A percentile compares a stretch with the other conserved stretches of the same genome.
These are phyloP conservation scores for Podospora pseudocomata DNA, from an alignment of 495 filamentous ascomycete species.

Conservation along the genomic window DNA sequence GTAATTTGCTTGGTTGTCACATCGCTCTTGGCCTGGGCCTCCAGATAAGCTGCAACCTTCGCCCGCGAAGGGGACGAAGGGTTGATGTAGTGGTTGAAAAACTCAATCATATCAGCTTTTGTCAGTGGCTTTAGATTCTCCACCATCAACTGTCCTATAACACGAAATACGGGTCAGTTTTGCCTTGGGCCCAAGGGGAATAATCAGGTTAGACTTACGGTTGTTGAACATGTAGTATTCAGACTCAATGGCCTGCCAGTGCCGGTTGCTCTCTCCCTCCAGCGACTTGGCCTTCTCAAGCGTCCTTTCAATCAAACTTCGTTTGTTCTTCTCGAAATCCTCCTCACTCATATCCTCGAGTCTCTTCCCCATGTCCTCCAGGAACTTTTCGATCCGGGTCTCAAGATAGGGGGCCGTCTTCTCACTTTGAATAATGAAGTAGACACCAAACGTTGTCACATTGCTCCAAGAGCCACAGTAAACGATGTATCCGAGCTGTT, in stretches of 20 bases:
- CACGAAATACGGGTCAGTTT: slow-evolving; percentile 12
- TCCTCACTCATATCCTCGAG: slow-evolving; percentile 74
- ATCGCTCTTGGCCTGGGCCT: slow-evolving; percentile 60
- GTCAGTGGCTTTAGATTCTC: slow-evolving; percentile 67
- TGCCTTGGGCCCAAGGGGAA: neutral
- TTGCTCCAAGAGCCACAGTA: slow-evolving; percentile 71
- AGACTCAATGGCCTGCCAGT: slow-evolving; percentile 79
- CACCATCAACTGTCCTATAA: slow-evolving; percentile 68
- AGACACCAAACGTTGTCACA: slow-evolving; percentile 72
- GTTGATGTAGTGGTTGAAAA: slow-evolving; percentile 72
- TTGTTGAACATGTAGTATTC: slow-evolving; percentile 88
- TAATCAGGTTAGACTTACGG: slow-evolving; percentile 47
- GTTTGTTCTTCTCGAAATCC: slow-evolving; percentile 88
- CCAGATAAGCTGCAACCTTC: slow-evolving; percentile 78
- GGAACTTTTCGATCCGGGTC: slow-evolving; percentile 78
- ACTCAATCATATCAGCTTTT: slow-evolving; percentile 74
- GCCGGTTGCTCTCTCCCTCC: slow-evolving; percentile 72
- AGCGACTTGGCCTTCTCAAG: slow-evolving; percentile 93
- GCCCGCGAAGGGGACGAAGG: slow-evolving; percentile 69
- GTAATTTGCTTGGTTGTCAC: slow-evolving; percentile 51
- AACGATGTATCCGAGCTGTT: slow-evolving; percentile 96
- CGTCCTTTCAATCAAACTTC: slow-evolving; percentile 81
- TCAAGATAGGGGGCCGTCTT: slow-evolving; percentile 78
- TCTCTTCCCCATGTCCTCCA: slow-evolving; percentile 58
- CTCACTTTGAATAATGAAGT: slow-evolving; percentile 94